Evolutionary conservation across 1,139 yeast genomes (phyloP).

Genomic region (Suhomyces ambrosiae): DNA sequence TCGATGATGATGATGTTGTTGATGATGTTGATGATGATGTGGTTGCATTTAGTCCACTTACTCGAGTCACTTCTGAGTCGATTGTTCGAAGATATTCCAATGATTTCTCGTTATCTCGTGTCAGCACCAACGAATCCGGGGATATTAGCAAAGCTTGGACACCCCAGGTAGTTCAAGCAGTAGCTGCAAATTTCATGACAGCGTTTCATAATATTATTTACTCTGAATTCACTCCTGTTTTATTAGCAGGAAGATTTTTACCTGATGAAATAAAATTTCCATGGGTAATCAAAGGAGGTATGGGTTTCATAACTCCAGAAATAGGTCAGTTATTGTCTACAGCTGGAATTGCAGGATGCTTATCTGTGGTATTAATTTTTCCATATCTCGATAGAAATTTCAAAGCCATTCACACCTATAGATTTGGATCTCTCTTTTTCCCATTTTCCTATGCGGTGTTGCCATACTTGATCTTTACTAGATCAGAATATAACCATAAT

Average conservation of each 20-base stretch:
- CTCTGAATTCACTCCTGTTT: constrained; percentile 26
- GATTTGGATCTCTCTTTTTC: constrained; percentile 23
- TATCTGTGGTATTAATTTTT: constrained; percentile 24
- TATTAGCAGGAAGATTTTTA: constrained; percentile 22
- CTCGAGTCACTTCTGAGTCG: constrained; percentile 9
- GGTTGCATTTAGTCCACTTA: not conserved
- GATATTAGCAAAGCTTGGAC: constrained; percentile 19
- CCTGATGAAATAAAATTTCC: constrained; percentile 21
- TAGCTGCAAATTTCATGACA: constrained; percentile 21
- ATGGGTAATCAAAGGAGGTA: constrained; percentile 23
- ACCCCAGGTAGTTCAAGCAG: constrained; percentile 23
- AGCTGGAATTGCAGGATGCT: constrained; percentile 28
- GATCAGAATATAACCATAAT: constrained; percentile 17
- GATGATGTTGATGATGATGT: constrained; percentile 3
- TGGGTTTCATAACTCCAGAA: constrained; percentile 21
- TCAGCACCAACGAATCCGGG: constrained; percentile 1
- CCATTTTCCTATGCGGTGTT: constrained; percentile 25
- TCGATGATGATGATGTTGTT: constrained; percentile 3
- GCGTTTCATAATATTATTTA: constrained; percentile 24
- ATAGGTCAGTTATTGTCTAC: constrained; percentile 28
- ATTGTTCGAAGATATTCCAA: constrained; percentile 20
- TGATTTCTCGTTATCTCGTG: constrained; percentile 1
- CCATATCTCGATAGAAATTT: constrained; percentile 27
- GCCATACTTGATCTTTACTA: constrained; percentile 26
- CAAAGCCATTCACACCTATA: constrained; percentile 23